These are phyloP conservation scores for Pseudogymnoascus sp. DNA, from an alignment of 2,329 filamentous ascomycete species.

Conservation along the genomic window DNA sequence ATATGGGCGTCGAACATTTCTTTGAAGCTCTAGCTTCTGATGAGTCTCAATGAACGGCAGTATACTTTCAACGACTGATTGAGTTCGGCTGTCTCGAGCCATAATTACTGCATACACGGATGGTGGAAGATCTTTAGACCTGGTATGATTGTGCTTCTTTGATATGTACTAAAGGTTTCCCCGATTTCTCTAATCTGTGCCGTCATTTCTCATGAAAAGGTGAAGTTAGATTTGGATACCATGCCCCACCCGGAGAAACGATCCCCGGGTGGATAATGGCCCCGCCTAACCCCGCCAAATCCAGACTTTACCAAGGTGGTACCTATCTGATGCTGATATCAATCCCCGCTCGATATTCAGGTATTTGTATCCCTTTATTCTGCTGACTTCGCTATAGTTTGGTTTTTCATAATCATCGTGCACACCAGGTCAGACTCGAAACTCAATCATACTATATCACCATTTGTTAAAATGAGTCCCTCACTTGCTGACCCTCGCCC, in stretches of 20 bases:
- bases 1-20: not conserved
- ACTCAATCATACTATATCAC: not conserved
- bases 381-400: not conserved
- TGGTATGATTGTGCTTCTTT: not conserved
- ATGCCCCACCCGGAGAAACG: not conserved
- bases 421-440: not conserved
- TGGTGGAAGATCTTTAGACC: not conserved
- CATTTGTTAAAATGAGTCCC: constrained; percentile 10
- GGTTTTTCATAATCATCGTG: not conserved
- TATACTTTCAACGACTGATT: not conserved
- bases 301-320: not conserved
- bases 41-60: not conserved
- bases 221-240: not conserved
- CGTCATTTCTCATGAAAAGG: not conserved
- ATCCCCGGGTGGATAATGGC: not conserved
- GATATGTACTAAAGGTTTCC: not conserved
- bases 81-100: not conserved
- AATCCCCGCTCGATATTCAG: not conserved
- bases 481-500: not conserved
- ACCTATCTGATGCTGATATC: not conserved
- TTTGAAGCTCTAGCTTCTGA: not conserved
- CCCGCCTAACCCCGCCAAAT: not conserved
- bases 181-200: not conserved
- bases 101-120: not conserved
- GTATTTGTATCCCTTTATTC: not conserved